Evolutionary conservation across 1,284 basidiomycete species (phyloP).

Genomic region (Albatrellus sp.): DNA sequence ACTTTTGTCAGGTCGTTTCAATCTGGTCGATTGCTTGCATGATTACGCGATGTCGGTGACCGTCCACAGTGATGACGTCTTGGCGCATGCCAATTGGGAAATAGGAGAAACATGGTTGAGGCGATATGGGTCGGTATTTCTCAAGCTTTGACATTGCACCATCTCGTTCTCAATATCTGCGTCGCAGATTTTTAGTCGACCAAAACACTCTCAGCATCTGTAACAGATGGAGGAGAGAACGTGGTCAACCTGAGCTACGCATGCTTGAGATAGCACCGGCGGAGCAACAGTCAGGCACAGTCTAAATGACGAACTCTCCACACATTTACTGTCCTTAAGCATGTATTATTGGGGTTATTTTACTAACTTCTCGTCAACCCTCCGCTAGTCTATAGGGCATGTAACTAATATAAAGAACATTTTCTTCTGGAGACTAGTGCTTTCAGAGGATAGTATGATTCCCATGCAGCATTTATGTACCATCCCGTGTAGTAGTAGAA

Average conservation of each 20-base stretch:
- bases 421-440: too few relatives aligned
- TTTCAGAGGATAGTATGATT: too few relatives aligned
- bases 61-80: constrained; percentile 80
- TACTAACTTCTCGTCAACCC: too few relatives aligned
- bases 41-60: constrained; percentile 55
- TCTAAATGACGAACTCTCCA: constrained; percentile 1
- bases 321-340: neutral
- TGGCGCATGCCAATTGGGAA: constrained; percentile 84
- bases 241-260: constrained; percentile 54
- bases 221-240: constrained; percentile 69
- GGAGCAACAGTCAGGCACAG: constrained; percentile 25
- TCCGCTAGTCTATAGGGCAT: too few relatives aligned
- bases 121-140: constrained; percentile 56
- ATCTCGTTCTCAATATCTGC: neutral
- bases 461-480: too few relatives aligned
- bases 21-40: constrained; percentile 64
- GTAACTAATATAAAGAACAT: too few relatives aligned
- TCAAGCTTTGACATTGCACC: neutral
- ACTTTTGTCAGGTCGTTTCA: constrained; percentile 48
- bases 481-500: neutral
- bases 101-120: constrained; percentile 72
- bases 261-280: constrained; percentile 38
- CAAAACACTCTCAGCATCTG: constrained; percentile 45
- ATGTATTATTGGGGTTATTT: neutral
- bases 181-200: constrained; percentile 59